Evolutionary conservation across 2,329 filamentous ascomycete genomes (phyloP).

Genomic region (Ceratocystis lukuohia): DNA sequence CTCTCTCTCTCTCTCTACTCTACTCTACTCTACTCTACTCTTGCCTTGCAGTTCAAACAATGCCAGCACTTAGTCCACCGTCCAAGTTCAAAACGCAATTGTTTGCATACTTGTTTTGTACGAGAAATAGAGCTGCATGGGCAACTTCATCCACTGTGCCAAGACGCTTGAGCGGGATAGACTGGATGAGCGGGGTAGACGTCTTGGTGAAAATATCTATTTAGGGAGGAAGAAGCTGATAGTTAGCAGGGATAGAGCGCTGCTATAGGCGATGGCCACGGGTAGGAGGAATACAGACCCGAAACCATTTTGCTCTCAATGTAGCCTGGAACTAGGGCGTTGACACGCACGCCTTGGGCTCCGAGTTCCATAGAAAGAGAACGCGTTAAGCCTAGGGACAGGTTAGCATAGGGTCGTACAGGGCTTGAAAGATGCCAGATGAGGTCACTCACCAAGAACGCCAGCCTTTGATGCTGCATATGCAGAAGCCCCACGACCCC

Average conservation of each 20-base stretch:
- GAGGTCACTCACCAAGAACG: slow-evolving; percentile 43
- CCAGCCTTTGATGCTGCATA: slow-evolving; percentile 76
- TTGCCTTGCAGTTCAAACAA: slow-evolving; percentile 27
- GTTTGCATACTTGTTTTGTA: slow-evolving; percentile 67
- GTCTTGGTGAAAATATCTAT: slow-evolving; percentile 13
- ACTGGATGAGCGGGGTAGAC: slow-evolving; percentile 1
- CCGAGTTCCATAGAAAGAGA: slow-evolving; percentile 51
- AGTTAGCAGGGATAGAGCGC: neutral
- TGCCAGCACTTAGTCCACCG: slow-evolving; percentile 59
- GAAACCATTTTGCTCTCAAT: slow-evolving; percentile 69
- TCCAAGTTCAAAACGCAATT: slow-evolving; percentile 80
- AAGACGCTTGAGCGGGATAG: slow-evolving; percentile 38
- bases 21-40: neutral
- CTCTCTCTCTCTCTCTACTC: neutral
- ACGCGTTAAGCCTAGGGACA: slow-evolving; percentile 47
- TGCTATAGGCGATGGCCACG: neutral
- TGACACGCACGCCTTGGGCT: slow-evolving; percentile 53
- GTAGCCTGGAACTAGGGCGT: slow-evolving; percentile 72
- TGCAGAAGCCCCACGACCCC: slow-evolving; percentile 54
- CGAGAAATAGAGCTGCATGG: slow-evolving; percentile 68
- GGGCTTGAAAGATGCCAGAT: too few relatives aligned
- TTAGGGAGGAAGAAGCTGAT: neutral
- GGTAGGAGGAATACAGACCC: slow-evolving; percentile 33
- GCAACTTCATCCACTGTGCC: slow-evolving; percentile 60
- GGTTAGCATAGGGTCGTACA: neutral